Evolutionary conservation across 352 stramenopile species (phyloP).

Genomic region (Globisporangium echinulatum): DNA sequence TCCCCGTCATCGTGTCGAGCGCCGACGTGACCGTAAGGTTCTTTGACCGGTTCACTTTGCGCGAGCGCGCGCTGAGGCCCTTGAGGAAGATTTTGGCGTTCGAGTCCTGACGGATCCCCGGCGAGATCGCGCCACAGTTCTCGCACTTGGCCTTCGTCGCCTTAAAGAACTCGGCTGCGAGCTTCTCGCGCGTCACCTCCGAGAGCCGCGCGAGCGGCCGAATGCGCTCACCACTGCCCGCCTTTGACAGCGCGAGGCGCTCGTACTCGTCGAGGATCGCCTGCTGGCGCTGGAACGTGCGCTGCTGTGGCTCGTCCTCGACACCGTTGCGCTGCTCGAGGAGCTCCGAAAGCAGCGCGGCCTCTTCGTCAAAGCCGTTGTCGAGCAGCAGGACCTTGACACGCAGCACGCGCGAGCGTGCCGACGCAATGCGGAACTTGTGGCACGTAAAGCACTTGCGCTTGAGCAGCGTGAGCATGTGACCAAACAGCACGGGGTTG

Average conservation of each 20-base stretch:
- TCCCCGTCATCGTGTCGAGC: conserved; percentile 74
- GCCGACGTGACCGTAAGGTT: conserved; percentile 78
- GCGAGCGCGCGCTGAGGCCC: conserved; percentile 66
- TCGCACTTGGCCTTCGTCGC: conserved; percentile 92
- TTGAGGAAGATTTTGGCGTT: conserved; percentile 98
- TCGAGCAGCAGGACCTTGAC: conserved; percentile 92
- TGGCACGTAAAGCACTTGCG: conserved; percentile 99
- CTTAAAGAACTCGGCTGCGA: conserved; percentile 89
- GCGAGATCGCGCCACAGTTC: conserved; percentile 95
- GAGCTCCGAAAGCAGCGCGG: conserved; percentile 64
- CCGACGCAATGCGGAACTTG: conserved; percentile 87
- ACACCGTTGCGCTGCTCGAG: conserved; percentile 85
- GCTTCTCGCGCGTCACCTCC: conserved; percentile 71
- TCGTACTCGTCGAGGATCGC: conserved; percentile 88
- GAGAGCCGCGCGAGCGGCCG: conserved; percentile 49
- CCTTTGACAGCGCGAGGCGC: conserved; percentile 66
- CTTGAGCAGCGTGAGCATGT: conserved; percentile 94
- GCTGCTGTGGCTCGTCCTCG: conserved; percentile 66
- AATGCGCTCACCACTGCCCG: conserved; percentile 21
- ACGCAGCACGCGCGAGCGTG: conserved; percentile 69
- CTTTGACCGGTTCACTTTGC: conserved; percentile 79
- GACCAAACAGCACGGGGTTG: conserved; percentile 95
- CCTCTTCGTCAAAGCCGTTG: conserved; percentile 81
- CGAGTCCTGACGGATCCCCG: conserved; percentile 95
- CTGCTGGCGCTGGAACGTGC: conserved; percentile 75